Conservation (phyloP, 148 eudicot genomes). For the Spergularia marina region DNA sequence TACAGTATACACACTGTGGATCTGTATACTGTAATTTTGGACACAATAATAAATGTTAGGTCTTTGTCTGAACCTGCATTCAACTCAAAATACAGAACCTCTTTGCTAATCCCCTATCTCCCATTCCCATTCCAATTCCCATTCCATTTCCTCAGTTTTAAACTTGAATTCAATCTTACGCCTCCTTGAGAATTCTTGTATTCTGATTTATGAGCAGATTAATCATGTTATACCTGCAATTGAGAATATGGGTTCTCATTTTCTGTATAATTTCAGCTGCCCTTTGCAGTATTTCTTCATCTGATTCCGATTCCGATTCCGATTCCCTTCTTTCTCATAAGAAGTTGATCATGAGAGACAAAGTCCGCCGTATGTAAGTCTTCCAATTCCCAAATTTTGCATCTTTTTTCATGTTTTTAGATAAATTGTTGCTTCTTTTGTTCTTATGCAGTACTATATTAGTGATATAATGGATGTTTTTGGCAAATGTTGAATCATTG, state of each 20-base stretch:
- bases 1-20: too few relatives aligned
- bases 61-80: not conserved
- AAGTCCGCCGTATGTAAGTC: conserved; percentile 77
- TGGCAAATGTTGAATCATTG: conserved; percentile 1
- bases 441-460: not conserved
- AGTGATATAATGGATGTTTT: conserved; percentile 4
- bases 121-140: not conserved
- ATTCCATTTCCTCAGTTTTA: not conserved
- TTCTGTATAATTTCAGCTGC: conserved; percentile 44
- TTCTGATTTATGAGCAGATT: not conserved
- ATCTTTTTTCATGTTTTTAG: not conserved
- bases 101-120: not conserved
- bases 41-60: not conserved
- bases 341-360: conserved; percentile 67
- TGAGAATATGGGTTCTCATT: conserved; percentile 50
- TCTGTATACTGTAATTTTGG: too few relatives aligned
- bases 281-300: conserved; percentile 36
- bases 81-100: not conserved
- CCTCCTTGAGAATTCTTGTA: not conserved
- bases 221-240: conserved; percentile 39
- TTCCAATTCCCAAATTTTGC: not conserved
- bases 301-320: conserved; percentile 38
- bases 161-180: not conserved
- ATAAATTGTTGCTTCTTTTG: not conserved
- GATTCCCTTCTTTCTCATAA: conserved; percentile 51